These are phyloP conservation scores for Rheum nobile DNA, from an alignment of 148 eudicot species.

Conservation along the genomic window DNA sequence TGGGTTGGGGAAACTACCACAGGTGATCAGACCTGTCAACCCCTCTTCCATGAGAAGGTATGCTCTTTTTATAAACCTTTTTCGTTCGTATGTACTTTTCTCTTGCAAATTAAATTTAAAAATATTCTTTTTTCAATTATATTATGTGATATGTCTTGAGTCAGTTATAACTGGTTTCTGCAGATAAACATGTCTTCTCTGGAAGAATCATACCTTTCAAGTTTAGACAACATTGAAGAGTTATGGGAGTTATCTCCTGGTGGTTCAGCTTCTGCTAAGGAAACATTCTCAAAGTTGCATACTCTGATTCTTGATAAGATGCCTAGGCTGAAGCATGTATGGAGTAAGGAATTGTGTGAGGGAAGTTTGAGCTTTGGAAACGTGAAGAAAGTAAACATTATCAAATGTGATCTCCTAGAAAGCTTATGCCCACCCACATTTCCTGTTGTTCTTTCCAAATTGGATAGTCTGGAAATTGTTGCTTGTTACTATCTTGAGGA, in stretches of 20 bases:
- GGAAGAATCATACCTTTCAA: not conserved
- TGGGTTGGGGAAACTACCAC: not conserved
- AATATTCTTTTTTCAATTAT: not conserved
- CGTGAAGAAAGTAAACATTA: not conserved
- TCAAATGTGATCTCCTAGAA: not conserved
- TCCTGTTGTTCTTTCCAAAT: not conserved
- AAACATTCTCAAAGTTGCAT: not conserved
- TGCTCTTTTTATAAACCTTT: not conserved
- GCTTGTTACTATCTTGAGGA: not conserved
- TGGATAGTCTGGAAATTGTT: not conserved
- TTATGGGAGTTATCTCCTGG: not conserved
- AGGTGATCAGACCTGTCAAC: not conserved
- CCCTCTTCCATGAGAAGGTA: conserved; percentile 2
- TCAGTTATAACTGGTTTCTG: not conserved
- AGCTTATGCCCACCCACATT: not conserved
- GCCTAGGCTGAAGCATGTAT: conserved; percentile 2
- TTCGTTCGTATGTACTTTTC: not conserved
- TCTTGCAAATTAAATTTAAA: not conserved
- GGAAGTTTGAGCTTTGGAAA: conserved; percentile 1
- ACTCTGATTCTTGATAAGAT: not conserved
- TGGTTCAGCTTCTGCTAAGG: not conserved
- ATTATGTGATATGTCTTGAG: not conserved
- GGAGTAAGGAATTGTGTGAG: not conserved
- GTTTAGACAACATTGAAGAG: not conserved
- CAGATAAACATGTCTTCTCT: not conserved